Evolutionary conservation across 139 green algal genomes (phyloP), one percentile per base, ranked within the genome.

Genomic region (Chlamydomonas asymmetrica): DNA sequence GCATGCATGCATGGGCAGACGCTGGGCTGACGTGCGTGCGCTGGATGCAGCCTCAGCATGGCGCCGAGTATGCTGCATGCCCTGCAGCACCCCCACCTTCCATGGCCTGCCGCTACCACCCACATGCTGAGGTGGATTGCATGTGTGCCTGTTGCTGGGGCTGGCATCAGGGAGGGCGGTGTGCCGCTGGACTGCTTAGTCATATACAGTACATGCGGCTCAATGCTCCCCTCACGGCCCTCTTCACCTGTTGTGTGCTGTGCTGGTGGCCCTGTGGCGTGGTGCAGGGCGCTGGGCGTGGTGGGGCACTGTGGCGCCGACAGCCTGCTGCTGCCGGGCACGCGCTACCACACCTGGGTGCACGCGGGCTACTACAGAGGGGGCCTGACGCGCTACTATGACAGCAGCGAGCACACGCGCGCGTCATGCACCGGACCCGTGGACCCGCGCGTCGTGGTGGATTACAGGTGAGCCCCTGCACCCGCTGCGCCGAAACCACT

Each of bases 281-380:
- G 45, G 13, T 10, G 13, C 45, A 34, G 65, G 32, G 68, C 76
- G 5, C 66, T 85, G 65, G 77, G 81, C 4, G 78, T 84, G 54
- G 76, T 82, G 22, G 73, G 65, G 8, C 56, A 71, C 3, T 79
- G 68, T 54, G 73, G 73, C 25, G 50, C 40, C 3, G 81, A 87
- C 69, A 84, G 76, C 34, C 82, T 84, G 68, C 76, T 87, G 54
- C 68, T 87, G 37, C 81, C 79, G 2, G 70, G 70, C 2, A 76
- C 4, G 57, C 67, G 70, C 57, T 76, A 76, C 70, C 70, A 76
- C 57, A 76, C 57, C 1, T 57, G 68, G 57, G 32, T 76, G 70
- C 70, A 57, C 0, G 1, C 64, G 41, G 56, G 70, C 70, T 76
- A 76, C 70, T 76, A n/a, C n/a, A n/a, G n/a, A n/a, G n/a, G 70